A percentile compares a stretch with the other conserved stretches of the same genome.
Conservation (phyloP, 371 early-diverging fungal species). For the Nematocida minor region DNA sequence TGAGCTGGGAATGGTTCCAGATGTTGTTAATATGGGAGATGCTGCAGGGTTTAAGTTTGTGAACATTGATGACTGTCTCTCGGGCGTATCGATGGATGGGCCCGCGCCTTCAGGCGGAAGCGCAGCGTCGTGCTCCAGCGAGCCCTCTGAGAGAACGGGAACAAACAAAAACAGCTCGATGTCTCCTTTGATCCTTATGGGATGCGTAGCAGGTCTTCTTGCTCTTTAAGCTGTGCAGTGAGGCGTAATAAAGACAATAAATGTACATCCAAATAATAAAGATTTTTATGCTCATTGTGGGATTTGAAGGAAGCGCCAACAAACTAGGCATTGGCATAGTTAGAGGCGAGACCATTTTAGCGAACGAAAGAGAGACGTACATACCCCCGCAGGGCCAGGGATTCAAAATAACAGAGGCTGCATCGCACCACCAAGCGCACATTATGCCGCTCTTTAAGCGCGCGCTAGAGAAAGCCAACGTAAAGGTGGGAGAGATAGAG, state of each 20-base stretch:
- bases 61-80: constrained; percentile 59
- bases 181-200: background rate
- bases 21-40: constrained; percentile 55
- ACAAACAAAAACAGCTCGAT: constrained; percentile 18
- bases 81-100: constrained; percentile 43
- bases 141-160: background rate
- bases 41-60: constrained; percentile 61
- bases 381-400: constrained; percentile 92
- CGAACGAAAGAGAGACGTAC: constrained; percentile 86
- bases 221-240: background rate
- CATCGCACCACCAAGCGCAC: constrained; percentile 80
- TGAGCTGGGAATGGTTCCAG: constrained; percentile 54
- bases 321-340: constrained; percentile 96
- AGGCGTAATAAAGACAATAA: background rate
- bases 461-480: constrained; percentile 73
- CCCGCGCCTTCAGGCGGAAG: background rate
- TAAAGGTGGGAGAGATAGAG: constrained; percentile 74
- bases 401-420: constrained; percentile 88
- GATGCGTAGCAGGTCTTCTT: constrained; percentile 2
- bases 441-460: constrained; percentile 73
- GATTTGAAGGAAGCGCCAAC: constrained; percentile 92
- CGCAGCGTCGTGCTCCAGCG: background rate
- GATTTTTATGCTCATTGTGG: constrained; percentile 57
- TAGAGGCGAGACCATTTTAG: constrained; percentile 72
- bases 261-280: constrained; percentile 5